phyloP scores from a whole-genome alignment of 1,284 basidiomycete genomes.

The Stygiomarasmius scandens region DNA sequence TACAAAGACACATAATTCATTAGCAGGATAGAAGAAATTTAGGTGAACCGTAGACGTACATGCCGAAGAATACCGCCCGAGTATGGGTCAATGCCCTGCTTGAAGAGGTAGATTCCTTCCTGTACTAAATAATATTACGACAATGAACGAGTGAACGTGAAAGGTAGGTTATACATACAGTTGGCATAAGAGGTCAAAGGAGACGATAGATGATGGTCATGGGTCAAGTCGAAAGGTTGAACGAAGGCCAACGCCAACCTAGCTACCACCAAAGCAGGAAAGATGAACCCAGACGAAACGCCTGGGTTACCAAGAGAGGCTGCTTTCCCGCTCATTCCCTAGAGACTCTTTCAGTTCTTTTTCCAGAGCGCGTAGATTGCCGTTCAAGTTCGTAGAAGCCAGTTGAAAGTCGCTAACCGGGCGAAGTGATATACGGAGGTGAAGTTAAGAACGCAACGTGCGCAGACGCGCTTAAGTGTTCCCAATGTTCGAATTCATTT shows the following conservation, averaged over 20 bases:
- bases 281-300: constrained; percentile 16
- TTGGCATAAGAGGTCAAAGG: constrained; percentile 77
- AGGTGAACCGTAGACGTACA: constrained; percentile 48
- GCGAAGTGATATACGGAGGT: constrained; percentile 22
- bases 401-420: too few relatives aligned
- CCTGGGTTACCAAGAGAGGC: neutral
- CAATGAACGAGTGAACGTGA: constrained; percentile 4
- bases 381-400: too few relatives aligned
- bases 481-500: neutral
- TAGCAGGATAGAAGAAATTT: constrained; percentile 16
- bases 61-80: constrained; percentile 83
- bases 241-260: constrained; percentile 55
- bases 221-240: constrained; percentile 48
- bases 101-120: constrained; percentile 83
- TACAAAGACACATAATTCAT: constrained; percentile 31
- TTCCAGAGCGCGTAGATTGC: too few relatives aligned
- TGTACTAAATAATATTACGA: constrained; percentile 56
- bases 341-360: neutral
- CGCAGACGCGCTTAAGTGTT: too few relatives aligned
- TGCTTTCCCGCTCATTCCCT: neutral
- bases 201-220: constrained; percentile 79
- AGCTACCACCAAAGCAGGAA: constrained; percentile 41
- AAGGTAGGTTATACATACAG: constrained; percentile 28
- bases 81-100: constrained; percentile 80
- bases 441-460: constrained; percentile 2